Conservation (phyloP, 345 rosid species). For the Heritiera fomes region DNA sequence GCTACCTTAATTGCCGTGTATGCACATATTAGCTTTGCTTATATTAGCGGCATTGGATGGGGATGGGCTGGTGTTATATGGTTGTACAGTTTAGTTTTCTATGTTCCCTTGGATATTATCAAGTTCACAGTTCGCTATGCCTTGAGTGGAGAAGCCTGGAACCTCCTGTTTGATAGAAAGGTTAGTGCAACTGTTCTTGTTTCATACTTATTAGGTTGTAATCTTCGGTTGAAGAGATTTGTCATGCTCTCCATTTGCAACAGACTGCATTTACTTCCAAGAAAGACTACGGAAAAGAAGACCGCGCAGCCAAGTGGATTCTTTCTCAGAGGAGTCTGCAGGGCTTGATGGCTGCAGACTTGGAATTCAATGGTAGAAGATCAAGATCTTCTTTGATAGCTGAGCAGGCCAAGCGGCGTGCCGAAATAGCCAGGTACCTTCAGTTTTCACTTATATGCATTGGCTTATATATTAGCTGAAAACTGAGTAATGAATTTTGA, state of each 20-base stretch:
- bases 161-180: constrained; percentile 80
- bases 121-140: constrained; percentile 81
- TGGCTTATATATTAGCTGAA: background rate
- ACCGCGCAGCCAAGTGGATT: constrained; percentile 61
- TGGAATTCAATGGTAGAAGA: constrained; percentile 54
- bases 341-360: constrained; percentile 56
- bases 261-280: constrained; percentile 84
- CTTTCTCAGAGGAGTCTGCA: constrained; percentile 79
- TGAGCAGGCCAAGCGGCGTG: constrained; percentile 87
- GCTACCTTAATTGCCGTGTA: constrained; percentile 85
- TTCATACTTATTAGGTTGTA: background rate
- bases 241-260: constrained; percentile 17
- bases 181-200: constrained; percentile 33
- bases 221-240: constrained; percentile 16
- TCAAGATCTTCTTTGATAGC: constrained; percentile 69
- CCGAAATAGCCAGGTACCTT: constrained; percentile 84
- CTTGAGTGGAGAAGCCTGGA: constrained; percentile 91
- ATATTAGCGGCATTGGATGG: constrained; percentile 92
- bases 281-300: constrained; percentile 87
- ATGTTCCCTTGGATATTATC: constrained; percentile 78
- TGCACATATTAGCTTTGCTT: constrained; percentile 79
- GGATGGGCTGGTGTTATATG: constrained; percentile 97
- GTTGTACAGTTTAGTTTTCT: constrained; percentile 81
- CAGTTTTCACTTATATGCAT: background rate
- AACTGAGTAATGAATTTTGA: background rate